These are phyloP conservation scores for Cladosporium velox DNA, from an alignment of 2,329 filamentous ascomycete species.

Conservation along the genomic window DNA sequence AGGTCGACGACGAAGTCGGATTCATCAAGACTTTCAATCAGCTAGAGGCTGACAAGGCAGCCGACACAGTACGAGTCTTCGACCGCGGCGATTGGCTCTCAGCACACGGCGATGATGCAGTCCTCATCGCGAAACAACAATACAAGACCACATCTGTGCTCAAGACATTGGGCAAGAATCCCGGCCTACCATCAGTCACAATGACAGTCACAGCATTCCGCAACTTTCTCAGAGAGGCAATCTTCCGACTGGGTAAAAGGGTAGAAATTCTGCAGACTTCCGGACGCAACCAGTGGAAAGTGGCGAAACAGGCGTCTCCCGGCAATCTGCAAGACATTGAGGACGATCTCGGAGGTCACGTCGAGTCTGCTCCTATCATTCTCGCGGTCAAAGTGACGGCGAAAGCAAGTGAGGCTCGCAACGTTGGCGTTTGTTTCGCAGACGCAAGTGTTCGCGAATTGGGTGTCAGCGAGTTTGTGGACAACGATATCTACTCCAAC, in stretches of 20 bases:
- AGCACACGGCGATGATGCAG: slow-evolving; percentile 82
- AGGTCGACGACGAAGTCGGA: slow-evolving; percentile 91
- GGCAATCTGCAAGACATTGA: slow-evolving; percentile 97
- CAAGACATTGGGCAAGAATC: slow-evolving; percentile 80
- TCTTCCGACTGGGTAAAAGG: slow-evolving; percentile 87
- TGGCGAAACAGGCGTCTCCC: slow-evolving; percentile 80
- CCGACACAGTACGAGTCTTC: slow-evolving; percentile 85
- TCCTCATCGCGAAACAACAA: slow-evolving; percentile 77
- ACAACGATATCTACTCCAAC: slow-evolving; percentile 98
- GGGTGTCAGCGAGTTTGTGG: slow-evolving; percentile 96
- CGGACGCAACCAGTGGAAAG: slow-evolving; percentile 86
- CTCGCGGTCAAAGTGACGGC: slow-evolving; percentile 89
- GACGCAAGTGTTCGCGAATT: slow-evolving; percentile 95
- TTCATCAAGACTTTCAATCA: slow-evolving; percentile 97
- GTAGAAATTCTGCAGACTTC: slow-evolving; percentile 85
- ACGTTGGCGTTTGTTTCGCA: slow-evolving; percentile 93
- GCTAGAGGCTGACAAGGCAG: slow-evolving; percentile 69
- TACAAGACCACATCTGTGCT: slow-evolving; percentile 98
- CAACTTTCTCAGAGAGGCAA: slow-evolving; percentile 89
- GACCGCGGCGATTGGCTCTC: slow-evolving; percentile 95
- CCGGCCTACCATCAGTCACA: slow-evolving; percentile 88
- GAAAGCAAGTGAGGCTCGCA: slow-evolving; percentile 81
- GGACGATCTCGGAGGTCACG: slow-evolving; percentile 83
- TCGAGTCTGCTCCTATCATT: slow-evolving; percentile 91
- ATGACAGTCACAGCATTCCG: slow-evolving; percentile 94